A percentile compares a stretch with the other conserved stretches of the same genome.
Evolutionary conservation across 2,329 filamentous ascomycete species (phyloP).

Genomic region (Exserohilum rostratum): DNA sequence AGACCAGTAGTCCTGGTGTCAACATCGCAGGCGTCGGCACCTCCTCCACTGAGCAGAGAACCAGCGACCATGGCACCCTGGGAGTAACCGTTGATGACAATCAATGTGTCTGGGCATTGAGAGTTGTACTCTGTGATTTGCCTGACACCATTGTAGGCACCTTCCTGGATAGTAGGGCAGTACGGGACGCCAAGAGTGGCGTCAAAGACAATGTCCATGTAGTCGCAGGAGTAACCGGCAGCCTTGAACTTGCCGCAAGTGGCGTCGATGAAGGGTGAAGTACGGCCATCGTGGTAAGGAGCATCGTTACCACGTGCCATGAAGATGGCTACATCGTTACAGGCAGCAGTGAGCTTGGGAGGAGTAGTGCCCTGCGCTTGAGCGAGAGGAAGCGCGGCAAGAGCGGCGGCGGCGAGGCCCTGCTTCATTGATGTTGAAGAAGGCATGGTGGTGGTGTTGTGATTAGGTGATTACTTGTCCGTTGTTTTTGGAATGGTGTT

Average conservation of each 20-base stretch:
- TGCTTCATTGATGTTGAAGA: constrained; percentile 6
- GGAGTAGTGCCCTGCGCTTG: constrained; percentile 29
- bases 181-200: constrained; percentile 18
- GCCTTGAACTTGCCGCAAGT: constrained; percentile 28
- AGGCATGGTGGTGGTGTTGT: constrained; percentile 1
- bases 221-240: constrained; percentile 30
- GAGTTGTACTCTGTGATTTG: constrained; percentile 59
- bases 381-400: constrained; percentile 8
- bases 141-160: constrained; percentile 25
- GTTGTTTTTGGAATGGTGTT: neutral
- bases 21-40: constrained; percentile 26
- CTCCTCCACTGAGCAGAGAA: constrained; percentile 62
- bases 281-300: constrained; percentile 29
- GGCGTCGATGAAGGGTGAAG: constrained; percentile 25
- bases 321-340: constrained; percentile 30
- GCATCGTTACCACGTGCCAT: constrained; percentile 32
- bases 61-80: constrained; percentile 66
- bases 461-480: too few species aligned
- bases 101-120: constrained; percentile 61
- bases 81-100: constrained; percentile 66
- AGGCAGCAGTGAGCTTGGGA: constrained; percentile 28
- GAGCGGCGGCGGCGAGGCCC: constrained; percentile 10
- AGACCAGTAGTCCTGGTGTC: constrained; percentile 19
- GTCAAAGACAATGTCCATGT: constrained; percentile 29
- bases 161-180: constrained; percentile 27